Evolutionary conservation across 2,329 filamentous ascomycete species (phyloP).

Genomic region (Clonostachys rosea): DNA sequence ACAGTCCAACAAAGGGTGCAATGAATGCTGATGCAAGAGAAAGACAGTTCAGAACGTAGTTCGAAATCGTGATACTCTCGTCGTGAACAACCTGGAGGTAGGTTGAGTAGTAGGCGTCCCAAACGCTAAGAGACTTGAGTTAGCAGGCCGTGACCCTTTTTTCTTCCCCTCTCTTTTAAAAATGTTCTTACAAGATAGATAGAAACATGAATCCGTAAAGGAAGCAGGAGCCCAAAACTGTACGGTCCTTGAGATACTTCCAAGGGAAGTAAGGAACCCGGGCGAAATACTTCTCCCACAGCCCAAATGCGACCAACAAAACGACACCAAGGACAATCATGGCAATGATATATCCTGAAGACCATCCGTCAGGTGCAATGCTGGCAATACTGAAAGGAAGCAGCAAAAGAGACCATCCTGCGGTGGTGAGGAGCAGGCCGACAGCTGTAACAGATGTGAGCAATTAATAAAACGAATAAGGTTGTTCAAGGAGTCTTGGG

Average conservation of each 20-base stretch:
- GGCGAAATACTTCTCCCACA: conserved; percentile 51
- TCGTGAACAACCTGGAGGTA: conserved; percentile 42
- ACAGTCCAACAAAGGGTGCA: conserved; percentile 38
- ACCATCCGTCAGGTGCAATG: conserved; percentile 25
- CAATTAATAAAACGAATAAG: too few species aligned
- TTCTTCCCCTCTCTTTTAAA: conserved; percentile 23
- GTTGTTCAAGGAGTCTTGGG: neutral
- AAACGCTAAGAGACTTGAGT: conserved; percentile 14
- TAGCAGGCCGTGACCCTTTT: conserved; percentile 27
- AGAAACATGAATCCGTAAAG: conserved; percentile 26
- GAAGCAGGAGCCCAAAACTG: conserved; percentile 37
- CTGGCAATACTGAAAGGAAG: conserved; percentile 37
- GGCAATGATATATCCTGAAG: conserved; percentile 29
- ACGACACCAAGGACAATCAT: conserved; percentile 41
- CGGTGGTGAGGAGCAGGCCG: conserved; percentile 41
- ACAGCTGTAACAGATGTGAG: conserved; percentile 21
- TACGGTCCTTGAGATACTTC: conserved; percentile 37
- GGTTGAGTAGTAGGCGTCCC: conserved; percentile 46
- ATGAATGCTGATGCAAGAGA: conserved; percentile 40
- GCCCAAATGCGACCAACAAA: conserved; percentile 36
- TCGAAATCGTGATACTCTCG: conserved; percentile 26
- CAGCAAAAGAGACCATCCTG: conserved; percentile 40
- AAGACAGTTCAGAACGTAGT: conserved; percentile 39
- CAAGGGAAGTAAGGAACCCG: conserved; percentile 50
- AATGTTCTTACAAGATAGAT: conserved; percentile 26